Evolutionary conservation across 2,329 filamentous ascomycete species (phyloP).

Genomic region (Ilyonectria mors-panacis): DNA sequence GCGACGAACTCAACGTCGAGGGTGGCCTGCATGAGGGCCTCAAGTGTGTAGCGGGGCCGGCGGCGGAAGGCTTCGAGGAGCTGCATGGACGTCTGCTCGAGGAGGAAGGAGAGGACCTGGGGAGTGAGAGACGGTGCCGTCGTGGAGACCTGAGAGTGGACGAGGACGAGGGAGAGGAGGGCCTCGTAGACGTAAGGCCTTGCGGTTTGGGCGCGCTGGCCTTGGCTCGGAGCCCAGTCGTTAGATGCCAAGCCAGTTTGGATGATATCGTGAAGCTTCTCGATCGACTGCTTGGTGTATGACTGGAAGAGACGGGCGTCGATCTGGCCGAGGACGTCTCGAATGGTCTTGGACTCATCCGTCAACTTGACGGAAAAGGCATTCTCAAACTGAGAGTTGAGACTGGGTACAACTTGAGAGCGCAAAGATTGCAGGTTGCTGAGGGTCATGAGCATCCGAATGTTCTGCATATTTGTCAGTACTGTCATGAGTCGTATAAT

Average conservation of each 20-base stretch:
- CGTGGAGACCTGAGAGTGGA: slow-evolving; percentile 91
- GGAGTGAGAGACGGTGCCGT: slow-evolving; percentile 82
- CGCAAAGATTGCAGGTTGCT: slow-evolving; percentile 92
- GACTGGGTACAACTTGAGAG: slow-evolving; percentile 83
- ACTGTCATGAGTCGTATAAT: neutral
- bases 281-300: slow-evolving; percentile 85
- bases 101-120: slow-evolving; percentile 87
- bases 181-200: slow-evolving; percentile 91
- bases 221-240: slow-evolving; percentile 76
- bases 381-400: slow-evolving; percentile 95
- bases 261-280: slow-evolving; percentile 78
- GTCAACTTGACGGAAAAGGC: slow-evolving; percentile 95
- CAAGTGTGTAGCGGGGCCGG: slow-evolving; percentile 79
- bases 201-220: slow-evolving; percentile 78
- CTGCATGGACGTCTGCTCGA: slow-evolving; percentile 84
- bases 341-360: slow-evolving; percentile 92
- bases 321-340: slow-evolving; percentile 91
- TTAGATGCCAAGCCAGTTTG: slow-evolving; percentile 78
- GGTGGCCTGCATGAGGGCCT: slow-evolving; percentile 94
- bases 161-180: slow-evolving; percentile 87
- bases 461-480: slow-evolving; percentile 72
- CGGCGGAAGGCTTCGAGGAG: slow-evolving; percentile 86
- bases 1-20: slow-evolving; percentile 97
- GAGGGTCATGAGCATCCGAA: slow-evolving; percentile 93
- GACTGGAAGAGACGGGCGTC: slow-evolving; percentile 92